Conservation (phyloP, 129 eudicot species). For the Erigeron canadensis region DNA sequence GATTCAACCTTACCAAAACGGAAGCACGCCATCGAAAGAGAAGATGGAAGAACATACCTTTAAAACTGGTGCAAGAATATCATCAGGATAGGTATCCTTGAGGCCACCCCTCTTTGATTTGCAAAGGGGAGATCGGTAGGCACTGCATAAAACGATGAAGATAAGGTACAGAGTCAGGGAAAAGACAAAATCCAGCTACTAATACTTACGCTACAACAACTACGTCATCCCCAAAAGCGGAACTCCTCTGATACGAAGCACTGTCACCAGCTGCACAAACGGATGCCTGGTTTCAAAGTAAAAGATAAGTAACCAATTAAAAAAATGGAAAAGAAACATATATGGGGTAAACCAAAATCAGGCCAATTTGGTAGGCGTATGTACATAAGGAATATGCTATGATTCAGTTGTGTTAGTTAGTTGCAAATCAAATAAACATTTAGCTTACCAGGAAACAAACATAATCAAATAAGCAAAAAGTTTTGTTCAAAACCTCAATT, state of each 20-base stretch:
- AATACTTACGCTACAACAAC: conserved; percentile 92
- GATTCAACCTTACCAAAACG: neutral
- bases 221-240: conserved; percentile 85
- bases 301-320: neutral
- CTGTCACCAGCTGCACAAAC: conserved; percentile 85
- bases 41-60: conserved; percentile 42
- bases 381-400: too few species aligned
- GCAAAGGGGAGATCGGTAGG: conserved; percentile 82
- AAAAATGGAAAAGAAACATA: too few species aligned
- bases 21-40: neutral
- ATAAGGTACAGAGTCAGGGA: neutral
- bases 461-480: too few species aligned
- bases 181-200: neutral
- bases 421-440: too few species aligned
- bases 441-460: too few species aligned
- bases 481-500: too few species aligned
- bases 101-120: conserved; percentile 92
- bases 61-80: conserved; percentile 87
- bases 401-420: too few species aligned
- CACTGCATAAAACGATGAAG: conserved; percentile 41
- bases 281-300: conserved; percentile 58
- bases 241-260: conserved; percentile 79
- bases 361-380: too few species aligned
- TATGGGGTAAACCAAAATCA: too few species aligned
- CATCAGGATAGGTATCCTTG: conserved; percentile 96